Percentiles rank a stretch among this genome's conserved stretches.
These are phyloP conservation scores for Acacia melanoxylon DNA, from an alignment of 306 rosid genomes.

Conservation along the genomic window DNA sequence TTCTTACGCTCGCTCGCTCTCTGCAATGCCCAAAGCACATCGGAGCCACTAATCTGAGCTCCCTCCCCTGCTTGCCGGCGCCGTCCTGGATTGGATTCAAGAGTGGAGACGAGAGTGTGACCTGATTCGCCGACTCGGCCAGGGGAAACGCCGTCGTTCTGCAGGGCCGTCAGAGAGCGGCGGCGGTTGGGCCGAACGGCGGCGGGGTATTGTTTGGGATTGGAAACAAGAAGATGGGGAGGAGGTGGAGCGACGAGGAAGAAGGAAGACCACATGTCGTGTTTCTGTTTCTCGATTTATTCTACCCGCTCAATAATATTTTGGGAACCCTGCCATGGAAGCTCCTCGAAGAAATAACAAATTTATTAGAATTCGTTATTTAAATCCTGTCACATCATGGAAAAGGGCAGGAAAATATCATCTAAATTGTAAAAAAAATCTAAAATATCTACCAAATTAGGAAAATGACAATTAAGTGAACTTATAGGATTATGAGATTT, in stretches of 20 bases:
- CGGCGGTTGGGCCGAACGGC: constrained; percentile 37
- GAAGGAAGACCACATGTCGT: constrained; percentile 34
- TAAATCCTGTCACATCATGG: not conserved
- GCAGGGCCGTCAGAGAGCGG: not conserved
- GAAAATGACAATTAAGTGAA: too few species aligned
- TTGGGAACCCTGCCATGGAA: not conserved
- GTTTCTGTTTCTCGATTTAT: not conserved
- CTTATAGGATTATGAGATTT: too few species aligned
- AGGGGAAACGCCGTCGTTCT: constrained; percentile 18
- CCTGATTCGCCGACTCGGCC: constrained; percentile 31
- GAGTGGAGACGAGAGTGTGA: constrained; percentile 21
- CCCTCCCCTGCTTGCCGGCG: constrained; percentile 21
- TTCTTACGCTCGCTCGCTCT: constrained; percentile 48
- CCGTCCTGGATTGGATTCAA: constrained; percentile 28
- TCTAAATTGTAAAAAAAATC: too few species aligned
- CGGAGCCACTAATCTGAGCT: constrained; percentile 58
- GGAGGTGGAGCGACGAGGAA: constrained; percentile 2
- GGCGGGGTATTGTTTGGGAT: constrained; percentile 32
- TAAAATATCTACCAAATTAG: too few species aligned
- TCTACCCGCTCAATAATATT: not conserved
- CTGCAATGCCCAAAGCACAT: constrained; percentile 69
- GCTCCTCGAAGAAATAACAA: not conserved
- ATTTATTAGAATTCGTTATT: not conserved
- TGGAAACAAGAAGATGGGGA: constrained; percentile 13
- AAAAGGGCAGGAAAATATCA: too few species aligned